Conservation (phyloP, 2,329 filamentous ascomycete genomes). For the Ophiostoma tasmaniense region DNA sequence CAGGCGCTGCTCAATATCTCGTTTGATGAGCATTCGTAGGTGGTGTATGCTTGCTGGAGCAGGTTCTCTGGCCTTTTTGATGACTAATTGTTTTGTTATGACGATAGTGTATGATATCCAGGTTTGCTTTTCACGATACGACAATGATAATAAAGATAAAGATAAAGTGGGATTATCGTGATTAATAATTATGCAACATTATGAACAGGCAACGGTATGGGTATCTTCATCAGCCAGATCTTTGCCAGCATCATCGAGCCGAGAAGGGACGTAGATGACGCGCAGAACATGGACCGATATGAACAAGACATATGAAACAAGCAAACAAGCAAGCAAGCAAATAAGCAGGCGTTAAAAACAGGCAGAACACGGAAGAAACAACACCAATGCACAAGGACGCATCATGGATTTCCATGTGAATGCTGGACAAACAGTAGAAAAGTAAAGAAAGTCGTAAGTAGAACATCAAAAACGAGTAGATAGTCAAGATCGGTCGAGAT, state of each 20-base stretch:
- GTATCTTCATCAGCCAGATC: conserved; percentile 9
- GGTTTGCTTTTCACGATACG: no score
- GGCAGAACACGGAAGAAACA: neutral
- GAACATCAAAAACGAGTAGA: neutral
- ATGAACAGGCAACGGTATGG: neutral
- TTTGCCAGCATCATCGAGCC: neutral
- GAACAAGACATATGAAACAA: neutral
- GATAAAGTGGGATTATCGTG: neutral
- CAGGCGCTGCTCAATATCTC: conserved; percentile 47
- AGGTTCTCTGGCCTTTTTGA: neutral
- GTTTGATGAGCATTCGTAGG: neutral
- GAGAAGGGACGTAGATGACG: neutral
- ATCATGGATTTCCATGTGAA: neutral
- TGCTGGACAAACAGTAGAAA: neutral
- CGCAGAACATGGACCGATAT: neutral
- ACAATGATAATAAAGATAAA: neutral
- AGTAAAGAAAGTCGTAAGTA: neutral
- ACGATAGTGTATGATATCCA: neutral
- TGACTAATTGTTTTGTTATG: no score
- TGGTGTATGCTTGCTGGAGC: neutral
- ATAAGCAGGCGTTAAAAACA: neutral
- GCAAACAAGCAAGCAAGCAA: neutral
- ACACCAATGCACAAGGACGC: no score
- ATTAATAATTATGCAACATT: neutral
- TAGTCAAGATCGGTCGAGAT: no score